phyloP scores from a whole-genome alignment of 2,329 filamentous ascomycete genomes.

The Polytolypa hystricis region DNA sequence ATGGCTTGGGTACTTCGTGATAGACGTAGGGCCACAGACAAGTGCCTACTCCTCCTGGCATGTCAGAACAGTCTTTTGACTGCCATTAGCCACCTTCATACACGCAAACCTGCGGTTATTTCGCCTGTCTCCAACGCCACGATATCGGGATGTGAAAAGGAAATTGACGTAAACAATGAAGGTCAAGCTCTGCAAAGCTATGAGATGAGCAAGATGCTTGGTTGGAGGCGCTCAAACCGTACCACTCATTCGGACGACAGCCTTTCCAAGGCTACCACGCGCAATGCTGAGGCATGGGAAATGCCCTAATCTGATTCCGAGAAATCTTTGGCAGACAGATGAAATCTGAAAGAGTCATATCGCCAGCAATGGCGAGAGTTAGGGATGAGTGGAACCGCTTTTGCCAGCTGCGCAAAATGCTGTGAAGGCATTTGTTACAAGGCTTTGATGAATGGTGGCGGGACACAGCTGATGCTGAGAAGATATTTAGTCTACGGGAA shows the following conservation, averaged over 20 bases:
- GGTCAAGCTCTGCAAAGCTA: neutral
- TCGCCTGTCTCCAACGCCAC: neutral
- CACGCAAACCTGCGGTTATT: neutral
- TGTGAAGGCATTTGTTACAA: no score
- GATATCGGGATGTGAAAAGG: neutral
- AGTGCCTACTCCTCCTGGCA: slow-evolving; percentile 11
- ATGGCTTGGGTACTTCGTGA: slow-evolving; percentile 15
- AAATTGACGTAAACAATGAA: neutral
- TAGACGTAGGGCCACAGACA: slow-evolving; percentile 10
- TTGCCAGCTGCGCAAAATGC: neutral
- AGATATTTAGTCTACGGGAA: no score
- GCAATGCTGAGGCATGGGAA: slow-evolving; percentile 8
- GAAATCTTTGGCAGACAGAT: neutral
- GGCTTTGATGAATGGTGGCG: no score
- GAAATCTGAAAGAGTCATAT: neutral
- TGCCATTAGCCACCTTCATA: slow-evolving; percentile 12
- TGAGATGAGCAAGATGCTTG: slow-evolving; percentile 13
- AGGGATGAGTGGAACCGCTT: neutral
- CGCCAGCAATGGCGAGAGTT: neutral
- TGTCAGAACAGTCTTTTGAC: slow-evolving; percentile 14
- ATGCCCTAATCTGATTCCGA: neutral
- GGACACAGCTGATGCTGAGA: no score
- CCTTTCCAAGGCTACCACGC: no score
- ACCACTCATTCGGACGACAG: no score
- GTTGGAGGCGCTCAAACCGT: slow-evolving; percentile 12